Evolutionary conservation across 352 stramenopile genomes (phyloP), one percentile per base, ranked within the genome.

Genomic region (Phytophthora macrochlamydospora): DNA sequence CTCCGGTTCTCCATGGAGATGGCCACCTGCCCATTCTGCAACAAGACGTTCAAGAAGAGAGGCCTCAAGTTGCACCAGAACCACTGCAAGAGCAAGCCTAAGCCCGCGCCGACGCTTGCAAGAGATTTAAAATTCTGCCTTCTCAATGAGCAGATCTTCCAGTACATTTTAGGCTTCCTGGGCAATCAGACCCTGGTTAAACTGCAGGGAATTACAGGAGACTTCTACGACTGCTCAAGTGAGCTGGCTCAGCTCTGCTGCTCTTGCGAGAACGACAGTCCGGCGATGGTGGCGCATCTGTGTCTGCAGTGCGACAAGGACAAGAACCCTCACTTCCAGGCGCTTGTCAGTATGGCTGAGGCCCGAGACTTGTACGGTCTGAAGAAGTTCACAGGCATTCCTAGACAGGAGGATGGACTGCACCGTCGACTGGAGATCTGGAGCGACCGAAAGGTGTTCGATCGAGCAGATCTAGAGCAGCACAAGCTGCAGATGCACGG

Each of bases 131-230:
- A 63, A 11, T 76, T 71, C 35, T 44, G 38, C 30, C 53, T 74
- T 32, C 5, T 62, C 4, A 65, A 65, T 32, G 63, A 69, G 29
- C 11, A 13, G 1, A 51, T 70, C 2, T 53, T 70, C 31, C 51
- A 67, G 24, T 14, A 59, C 8, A 40, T 76, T 3, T 32, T 69
- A 1, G 37, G n/a, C 8, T 79, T 71, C 33, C 46, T 79, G 28
- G 37, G 51, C 32, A 76, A 78, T 40, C 71, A 78, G 50, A 52
- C 61, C 24, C 61, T 75, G 32, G 72, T 58, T 13, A 78, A 78
- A 56, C 50, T 78, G 43, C 70, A 79, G 31, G 40, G 33, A 13
- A 46, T 73, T 30, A 75, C 66, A 32, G 65, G 70, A 11, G 61
- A 72, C 31, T 33, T 7, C 1, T 78, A 67, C 46, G 1, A 53